These are phyloP conservation scores for Geranium brycei DNA, from an alignment of 345 rosid genomes.

Conservation along the genomic window DNA sequence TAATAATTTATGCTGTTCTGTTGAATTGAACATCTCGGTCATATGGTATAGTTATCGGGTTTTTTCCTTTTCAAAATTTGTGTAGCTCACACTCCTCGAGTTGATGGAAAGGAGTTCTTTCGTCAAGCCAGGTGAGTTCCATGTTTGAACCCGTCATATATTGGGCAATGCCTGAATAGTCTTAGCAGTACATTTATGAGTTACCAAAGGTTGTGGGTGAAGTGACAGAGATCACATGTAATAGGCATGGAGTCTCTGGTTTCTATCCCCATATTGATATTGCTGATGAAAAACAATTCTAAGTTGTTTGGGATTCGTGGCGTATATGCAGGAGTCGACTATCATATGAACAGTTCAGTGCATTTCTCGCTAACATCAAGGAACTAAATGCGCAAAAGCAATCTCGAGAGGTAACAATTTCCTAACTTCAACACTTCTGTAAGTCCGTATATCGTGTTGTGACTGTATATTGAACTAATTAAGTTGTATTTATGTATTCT, in stretches of 20 bases:
- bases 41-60: background rate
- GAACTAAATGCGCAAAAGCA: conserved; percentile 84
- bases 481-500: background rate
- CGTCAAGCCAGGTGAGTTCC: conserved; percentile 72
- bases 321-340: conserved; percentile 56
- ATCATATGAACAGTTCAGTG: conserved; percentile 85
- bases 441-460: background rate
- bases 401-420: conserved; percentile 58
- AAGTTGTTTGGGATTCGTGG: background rate
- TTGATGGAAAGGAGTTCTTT: conserved; percentile 97
- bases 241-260: no score
- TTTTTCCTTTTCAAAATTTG: background rate
- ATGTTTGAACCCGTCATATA: conserved; percentile 2
- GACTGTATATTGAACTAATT: background rate
- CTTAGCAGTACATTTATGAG: background rate
- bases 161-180: background rate
- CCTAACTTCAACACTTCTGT: background rate
- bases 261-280: no score
- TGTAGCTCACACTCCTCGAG: conserved; percentile 46
- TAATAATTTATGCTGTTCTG: background rate
- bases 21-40: background rate
- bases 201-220: no score
- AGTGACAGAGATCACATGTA: no score
- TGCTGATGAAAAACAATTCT: no score
- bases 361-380: conserved; percentile 83